Evolutionary conservation across 768 basidiomycete species (phyloP).

Genomic region (Podaxis pistillaris): DNA sequence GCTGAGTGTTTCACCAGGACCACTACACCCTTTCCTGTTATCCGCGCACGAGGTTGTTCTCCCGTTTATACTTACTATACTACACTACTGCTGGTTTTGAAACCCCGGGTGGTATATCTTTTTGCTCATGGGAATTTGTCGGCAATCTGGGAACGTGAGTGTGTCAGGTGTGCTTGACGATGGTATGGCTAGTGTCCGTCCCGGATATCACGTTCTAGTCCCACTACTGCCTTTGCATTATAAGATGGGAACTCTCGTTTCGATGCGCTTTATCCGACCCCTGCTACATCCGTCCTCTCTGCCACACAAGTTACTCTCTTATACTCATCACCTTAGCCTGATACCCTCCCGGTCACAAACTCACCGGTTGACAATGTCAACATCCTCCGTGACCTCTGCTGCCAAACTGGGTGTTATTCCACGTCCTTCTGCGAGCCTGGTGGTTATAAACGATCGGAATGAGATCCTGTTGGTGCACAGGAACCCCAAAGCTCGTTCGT

Average conservation of each 20-base stretch:
- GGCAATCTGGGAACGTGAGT: not conserved
- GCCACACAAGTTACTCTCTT: not conserved
- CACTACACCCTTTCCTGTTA: not conserved
- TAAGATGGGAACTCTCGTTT: conserved; percentile 1
- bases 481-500: conserved; percentile 61
- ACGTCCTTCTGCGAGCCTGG: conserved; percentile 65
- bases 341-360: not conserved
- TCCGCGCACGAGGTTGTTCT: not conserved
- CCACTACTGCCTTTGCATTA: not conserved
- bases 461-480: conserved; percentile 71
- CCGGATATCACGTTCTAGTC: not conserved
- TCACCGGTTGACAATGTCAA: conserved; percentile 13
- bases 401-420: conserved; percentile 27
- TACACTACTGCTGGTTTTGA: no score
- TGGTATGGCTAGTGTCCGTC: not conserved
- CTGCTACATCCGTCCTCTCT: not conserved
- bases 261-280: not conserved
- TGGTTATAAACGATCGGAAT: conserved; percentile 63
- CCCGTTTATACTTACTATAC: not conserved
- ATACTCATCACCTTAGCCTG: not conserved
- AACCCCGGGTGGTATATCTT: not conserved
- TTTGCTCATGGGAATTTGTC: not conserved
- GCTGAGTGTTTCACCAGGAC: not conserved
- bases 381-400: conserved; percentile 3
- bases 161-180: not conserved